Percentiles rank a stretch among this genome's conserved stretches.
phyloP scores from a whole-genome alignment of 2,329 filamentous ascomycete species.

The Elsinoe ampelina region DNA sequence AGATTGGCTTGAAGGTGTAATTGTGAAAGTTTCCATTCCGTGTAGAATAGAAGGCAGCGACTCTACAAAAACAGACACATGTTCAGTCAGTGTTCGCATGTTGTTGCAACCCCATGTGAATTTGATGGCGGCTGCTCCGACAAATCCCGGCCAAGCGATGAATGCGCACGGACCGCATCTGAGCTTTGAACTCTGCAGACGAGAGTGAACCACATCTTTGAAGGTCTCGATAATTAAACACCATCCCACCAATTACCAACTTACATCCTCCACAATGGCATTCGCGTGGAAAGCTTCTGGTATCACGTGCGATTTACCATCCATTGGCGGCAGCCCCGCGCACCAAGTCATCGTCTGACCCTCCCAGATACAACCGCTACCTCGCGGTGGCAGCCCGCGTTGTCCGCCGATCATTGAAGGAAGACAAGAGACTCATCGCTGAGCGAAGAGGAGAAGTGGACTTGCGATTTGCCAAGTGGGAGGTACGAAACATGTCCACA shows the following conservation, averaged over 20 bases:
- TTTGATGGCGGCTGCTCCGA: not conserved
- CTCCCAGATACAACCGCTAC: conserved; percentile 96
- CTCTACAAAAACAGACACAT: conserved; percentile 6
- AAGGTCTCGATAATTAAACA: conserved; percentile 10
- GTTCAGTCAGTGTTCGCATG: not conserved
- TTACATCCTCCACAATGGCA: conserved; percentile 60
- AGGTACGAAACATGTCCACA: conserved; percentile 54
- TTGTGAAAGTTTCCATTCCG: not conserved
- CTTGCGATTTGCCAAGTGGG: conserved; percentile 86
- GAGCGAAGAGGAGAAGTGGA: conserved; percentile 89
- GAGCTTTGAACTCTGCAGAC: not conserved
- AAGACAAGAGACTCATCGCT: conserved; percentile 75
- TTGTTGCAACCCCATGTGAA: not conserved
- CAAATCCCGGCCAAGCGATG: not conserved
- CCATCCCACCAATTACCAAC: conserved; percentile 12
- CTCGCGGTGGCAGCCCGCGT: conserved; percentile 88
- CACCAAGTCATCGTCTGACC: conserved; percentile 9
- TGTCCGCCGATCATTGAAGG: conserved; percentile 94
- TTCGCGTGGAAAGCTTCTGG: conserved; percentile 98
- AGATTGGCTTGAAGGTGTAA: conserved; percentile 92
- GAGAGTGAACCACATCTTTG: not conserved
- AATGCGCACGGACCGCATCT: not conserved
- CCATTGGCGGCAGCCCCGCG: not conserved
- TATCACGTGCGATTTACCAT: conserved; percentile 63
- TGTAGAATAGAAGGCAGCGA: conserved; percentile 14